Base-by-base conservation (phyloP, 345 rosid species). In the Triadica sebifera region DNA sequence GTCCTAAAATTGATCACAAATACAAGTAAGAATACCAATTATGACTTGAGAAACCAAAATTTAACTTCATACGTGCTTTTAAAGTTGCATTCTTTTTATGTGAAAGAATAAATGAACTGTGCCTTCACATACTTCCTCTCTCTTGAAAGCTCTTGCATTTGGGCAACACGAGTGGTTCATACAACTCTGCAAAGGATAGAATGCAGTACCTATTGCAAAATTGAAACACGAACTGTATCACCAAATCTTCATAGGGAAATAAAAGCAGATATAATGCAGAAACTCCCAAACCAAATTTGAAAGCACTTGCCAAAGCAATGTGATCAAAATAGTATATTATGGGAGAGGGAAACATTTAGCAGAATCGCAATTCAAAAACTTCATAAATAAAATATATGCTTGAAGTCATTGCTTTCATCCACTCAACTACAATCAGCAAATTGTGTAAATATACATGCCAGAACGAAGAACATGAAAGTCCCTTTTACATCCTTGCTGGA, bases 121-220 rank as follows among this genome's bases (percentile, higher is more conserved):
- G 25, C n/a, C 29, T n/a, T 22, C 43, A 60, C 67, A 59, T 87
- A 86, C 98, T 94, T 89, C 90, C 29, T 94, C 97, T 86, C 98
- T 85, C 86, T 92, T 94, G 87, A 94, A 94, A 62, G 98, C 98
- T 81, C 85, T 89, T 64, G 97, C 92, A 75, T 87, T 92, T 39
- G 98, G 97, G 75, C 75, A 82, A 75, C 98, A 94, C 0, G 98
- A 92, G 80, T 94, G 98, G 81, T 94, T 94, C 93, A 91, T 84
- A 76, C 98, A 92, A 77, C 98, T 92, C 79, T 92, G 95, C 73
- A 94, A 66, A 62, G 98, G 94, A 86, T 85, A 94, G 86, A 94
- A 94, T 12, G 95, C 97, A 22, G 92, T 86, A 74, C 98, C 98
- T 94, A 65, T 60, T 39, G 75, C 77, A 72, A 77, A 65, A 71